Percentiles rank a stretch among this genome's conserved stretches.
phyloP scores from a whole-genome alignment of 2,329 filamentous ascomycete species.

The Ophiocordyceps sinensis region DNA sequence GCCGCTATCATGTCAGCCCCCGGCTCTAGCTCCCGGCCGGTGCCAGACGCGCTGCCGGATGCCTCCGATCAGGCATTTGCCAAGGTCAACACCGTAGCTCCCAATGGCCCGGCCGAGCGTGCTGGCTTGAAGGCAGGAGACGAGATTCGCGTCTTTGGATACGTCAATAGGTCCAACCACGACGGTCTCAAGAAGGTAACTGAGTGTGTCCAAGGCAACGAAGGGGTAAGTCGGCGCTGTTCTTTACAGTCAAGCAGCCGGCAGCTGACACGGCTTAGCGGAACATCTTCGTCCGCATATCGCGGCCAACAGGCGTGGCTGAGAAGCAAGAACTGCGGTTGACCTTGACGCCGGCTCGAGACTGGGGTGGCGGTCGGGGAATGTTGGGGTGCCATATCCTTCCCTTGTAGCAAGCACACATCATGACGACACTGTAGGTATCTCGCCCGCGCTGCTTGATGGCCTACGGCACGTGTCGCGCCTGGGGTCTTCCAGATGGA shows the following conservation, averaged over 20 bases:
- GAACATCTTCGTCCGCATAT: slow-evolving; percentile 54
- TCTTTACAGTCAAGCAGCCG: not conserved
- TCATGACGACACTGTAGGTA: not conserved
- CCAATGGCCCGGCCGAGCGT: slow-evolving; percentile 63
- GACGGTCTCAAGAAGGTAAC: slow-evolving; percentile 74
- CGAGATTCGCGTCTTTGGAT: slow-evolving; percentile 71
- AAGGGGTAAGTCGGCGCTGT: slow-evolving; percentile 55
- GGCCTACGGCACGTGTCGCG: too few species aligned
- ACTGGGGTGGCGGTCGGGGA: slow-evolving; percentile 88
- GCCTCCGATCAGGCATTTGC: slow-evolving; percentile 46
- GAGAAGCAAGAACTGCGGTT: slow-evolving; percentile 47
- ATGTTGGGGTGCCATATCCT: slow-evolving; percentile 83
- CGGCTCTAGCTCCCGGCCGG: slow-evolving; percentile 7
- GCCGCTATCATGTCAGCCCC: slow-evolving; percentile 20
- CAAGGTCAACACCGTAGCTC: slow-evolving; percentile 71
- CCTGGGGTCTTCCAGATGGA: too few species aligned
- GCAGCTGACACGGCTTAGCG: slow-evolving; percentile 33
- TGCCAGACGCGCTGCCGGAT: slow-evolving; percentile 15
- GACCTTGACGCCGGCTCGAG: slow-evolving; percentile 56
- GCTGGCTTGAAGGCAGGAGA: slow-evolving; percentile 75
- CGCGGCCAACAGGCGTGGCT: slow-evolving; percentile 28
- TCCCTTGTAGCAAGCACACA: slow-evolving; percentile 38
- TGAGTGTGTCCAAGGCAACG: slow-evolving; percentile 79
- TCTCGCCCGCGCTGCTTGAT: too few species aligned
- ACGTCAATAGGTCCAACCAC: slow-evolving; percentile 71